A percentile compares a stretch with the other conserved stretches of the same genome.
Evolutionary conservation across 139 green algal genomes (phyloP).

Genomic region (Edaphochlamys debaryana): DNA sequence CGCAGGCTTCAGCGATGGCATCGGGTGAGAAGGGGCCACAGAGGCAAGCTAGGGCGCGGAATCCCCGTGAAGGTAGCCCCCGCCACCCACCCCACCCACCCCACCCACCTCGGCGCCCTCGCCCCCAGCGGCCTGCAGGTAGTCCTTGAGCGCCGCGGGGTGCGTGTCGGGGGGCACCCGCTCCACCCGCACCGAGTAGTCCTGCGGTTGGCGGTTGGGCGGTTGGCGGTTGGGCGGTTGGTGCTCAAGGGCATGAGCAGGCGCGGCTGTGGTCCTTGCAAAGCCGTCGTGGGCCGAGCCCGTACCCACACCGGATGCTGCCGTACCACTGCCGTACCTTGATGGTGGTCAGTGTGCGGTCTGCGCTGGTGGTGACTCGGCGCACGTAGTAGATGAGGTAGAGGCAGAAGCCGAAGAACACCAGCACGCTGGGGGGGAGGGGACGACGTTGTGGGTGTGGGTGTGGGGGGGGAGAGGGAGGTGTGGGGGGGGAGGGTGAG

Average conservation of each 20-base stretch:
- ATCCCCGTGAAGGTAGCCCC: too few species aligned
- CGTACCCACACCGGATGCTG: too few species aligned
- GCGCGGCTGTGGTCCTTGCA: too few species aligned
- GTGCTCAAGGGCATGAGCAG: too few species aligned
- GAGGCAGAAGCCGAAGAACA: neutral
- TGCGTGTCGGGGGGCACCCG: slow-evolving; percentile 35
- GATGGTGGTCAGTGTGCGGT: slow-evolving; percentile 26
- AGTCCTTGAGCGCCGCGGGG: slow-evolving; percentile 24
- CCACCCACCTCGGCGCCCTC: neutral
- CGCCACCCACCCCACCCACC: too few species aligned
- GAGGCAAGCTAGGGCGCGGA: neutral
- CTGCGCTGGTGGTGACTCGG: neutral
- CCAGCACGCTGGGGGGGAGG: neutral
- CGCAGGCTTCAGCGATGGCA: too few species aligned
- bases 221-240: too few species aligned
- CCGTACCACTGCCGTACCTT: too few species aligned
- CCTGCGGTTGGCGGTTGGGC: too few species aligned
- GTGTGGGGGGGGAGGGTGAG: neutral
- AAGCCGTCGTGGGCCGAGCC: too few species aligned
- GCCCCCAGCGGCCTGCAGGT: neutral
- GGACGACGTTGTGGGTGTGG: too few species aligned
- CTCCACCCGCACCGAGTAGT: slow-evolving; percentile 48
- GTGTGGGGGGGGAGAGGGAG: neutral
- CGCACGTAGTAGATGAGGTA: slow-evolving; percentile 21
- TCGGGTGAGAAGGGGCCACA: neutral